These are phyloP conservation scores for Rhizophlyctis rosea DNA, from an alignment of 192 early-diverging fungal genomes.

Conservation along the genomic window DNA sequence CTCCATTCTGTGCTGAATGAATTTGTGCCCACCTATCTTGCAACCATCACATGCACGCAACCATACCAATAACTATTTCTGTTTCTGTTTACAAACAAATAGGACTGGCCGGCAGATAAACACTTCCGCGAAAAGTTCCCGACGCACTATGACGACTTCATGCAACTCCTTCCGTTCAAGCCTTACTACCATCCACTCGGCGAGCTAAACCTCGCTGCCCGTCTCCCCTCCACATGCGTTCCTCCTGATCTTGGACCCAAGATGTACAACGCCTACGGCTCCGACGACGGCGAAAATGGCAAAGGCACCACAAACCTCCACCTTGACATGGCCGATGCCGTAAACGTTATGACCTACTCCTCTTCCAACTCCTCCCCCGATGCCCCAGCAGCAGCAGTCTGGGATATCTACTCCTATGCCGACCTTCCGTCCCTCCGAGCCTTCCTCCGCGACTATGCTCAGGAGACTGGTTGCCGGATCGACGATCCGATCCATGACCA, in stretches of 20 bases:
- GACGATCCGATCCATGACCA: constrained; percentile 70
- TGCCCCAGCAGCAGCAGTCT: constrained; percentile 43
- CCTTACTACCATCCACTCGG: constrained; percentile 56
- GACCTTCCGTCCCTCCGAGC: constrained; percentile 32
- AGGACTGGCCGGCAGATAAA: constrained; percentile 68
- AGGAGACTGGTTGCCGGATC: constrained; percentile 2
- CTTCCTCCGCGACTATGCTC: constrained; percentile 33
- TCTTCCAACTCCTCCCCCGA: neutral
- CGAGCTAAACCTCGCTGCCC: constrained; percentile 54
- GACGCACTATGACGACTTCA: constrained; percentile 50
- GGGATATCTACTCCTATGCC: constrained; percentile 60
- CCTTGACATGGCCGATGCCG: constrained; percentile 76
- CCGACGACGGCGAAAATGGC: constrained; percentile 38
- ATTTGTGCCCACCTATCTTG: neutral
- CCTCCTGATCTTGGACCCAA: constrained; percentile 74
- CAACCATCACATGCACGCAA: neutral
- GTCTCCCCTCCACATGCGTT: constrained; percentile 49
- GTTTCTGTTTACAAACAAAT: neutral
- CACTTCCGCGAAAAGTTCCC: constrained; percentile 56
- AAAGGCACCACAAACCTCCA: constrained; percentile 72
- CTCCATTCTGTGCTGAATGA: constrained; percentile 1
- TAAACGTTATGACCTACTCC: constrained; percentile 67
- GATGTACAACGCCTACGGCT: constrained; percentile 70
- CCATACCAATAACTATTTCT: constrained; percentile 1
- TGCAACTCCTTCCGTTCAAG: constrained; percentile 52